A percentile compares a stretch with the other conserved stretches of the same genome.
Evolutionary conservation across 148 eudicot species (phyloP).

Genomic region (Amaranthus palmeri): DNA sequence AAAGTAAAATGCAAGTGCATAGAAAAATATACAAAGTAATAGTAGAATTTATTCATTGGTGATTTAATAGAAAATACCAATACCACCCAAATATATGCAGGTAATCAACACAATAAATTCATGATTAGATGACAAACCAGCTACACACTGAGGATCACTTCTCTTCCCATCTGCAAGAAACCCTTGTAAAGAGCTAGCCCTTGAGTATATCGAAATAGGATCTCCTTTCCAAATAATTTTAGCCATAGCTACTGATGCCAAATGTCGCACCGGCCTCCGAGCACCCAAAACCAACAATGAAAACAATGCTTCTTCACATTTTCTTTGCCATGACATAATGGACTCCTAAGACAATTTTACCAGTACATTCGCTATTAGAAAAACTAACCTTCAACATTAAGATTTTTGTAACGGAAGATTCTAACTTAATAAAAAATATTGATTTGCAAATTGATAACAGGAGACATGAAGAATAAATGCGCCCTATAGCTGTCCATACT

Average conservation of each 20-base stretch:
- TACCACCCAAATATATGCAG: background rate
- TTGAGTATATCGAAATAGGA: constrained; percentile 86
- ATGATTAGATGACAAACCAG: constrained; percentile 51
- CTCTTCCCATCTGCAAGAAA: constrained; percentile 88
- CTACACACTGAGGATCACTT: constrained; percentile 71
- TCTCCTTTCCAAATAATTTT: constrained; percentile 82
- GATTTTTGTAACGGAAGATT: too few relatives aligned
- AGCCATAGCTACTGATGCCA: constrained; percentile 91
- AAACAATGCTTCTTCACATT: constrained; percentile 89
- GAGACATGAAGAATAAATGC: too few relatives aligned
- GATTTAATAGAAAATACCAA: background rate
- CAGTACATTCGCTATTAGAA: too few relatives aligned
- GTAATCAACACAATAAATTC: background rate
- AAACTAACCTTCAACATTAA: background rate
- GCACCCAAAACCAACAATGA: constrained; percentile 82
- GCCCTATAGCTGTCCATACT: too few relatives aligned
- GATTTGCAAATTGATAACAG: too few relatives aligned
- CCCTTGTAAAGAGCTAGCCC: constrained; percentile 92
- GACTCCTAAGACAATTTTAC: constrained; percentile 48
- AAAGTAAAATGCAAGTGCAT: background rate
- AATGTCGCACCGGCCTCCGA: constrained; percentile 84
- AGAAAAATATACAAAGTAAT: background rate
- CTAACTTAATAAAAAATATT: too few relatives aligned
- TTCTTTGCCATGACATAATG: constrained; percentile 75
- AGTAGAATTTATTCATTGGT: background rate